These are phyloP conservation scores for Tuber melanosporum DNA, from an alignment of 495 filamentous ascomycete genomes.

Conservation along the genomic window DNA sequence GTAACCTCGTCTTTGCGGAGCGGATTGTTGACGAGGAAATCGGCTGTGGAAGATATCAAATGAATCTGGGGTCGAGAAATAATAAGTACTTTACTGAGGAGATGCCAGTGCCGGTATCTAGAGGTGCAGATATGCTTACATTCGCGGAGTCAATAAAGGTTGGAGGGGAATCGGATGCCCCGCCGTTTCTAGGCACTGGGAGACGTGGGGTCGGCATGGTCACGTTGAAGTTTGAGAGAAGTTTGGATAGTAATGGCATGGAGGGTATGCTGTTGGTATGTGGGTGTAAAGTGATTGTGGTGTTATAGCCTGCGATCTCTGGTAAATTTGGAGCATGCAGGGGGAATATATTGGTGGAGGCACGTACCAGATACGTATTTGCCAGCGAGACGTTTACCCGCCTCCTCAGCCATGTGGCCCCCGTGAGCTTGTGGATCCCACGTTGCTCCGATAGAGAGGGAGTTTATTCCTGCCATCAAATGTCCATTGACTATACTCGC, in stretches of 20 bases:
- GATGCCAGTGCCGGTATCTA: slow-evolving; percentile 46
- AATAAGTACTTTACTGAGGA: not conserved
- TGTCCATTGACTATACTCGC: slow-evolving; percentile 56
- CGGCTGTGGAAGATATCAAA: slow-evolving; percentile 75
- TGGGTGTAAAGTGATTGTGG: slow-evolving; percentile 62
- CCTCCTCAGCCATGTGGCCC: slow-evolving; percentile 53
- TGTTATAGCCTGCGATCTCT: slow-evolving; percentile 57
- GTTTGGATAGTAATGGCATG: slow-evolving; percentile 63
- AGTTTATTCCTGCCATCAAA: slow-evolving; percentile 63
- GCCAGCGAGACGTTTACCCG: slow-evolving; percentile 68
- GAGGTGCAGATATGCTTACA: slow-evolving; percentile 74
- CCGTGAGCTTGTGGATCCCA: slow-evolving; percentile 65
- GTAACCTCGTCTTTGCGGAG: slow-evolving; percentile 62
- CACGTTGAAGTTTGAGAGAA: slow-evolving; percentile 61
- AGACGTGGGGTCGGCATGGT: slow-evolving; percentile 65
- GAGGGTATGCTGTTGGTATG: slow-evolving; percentile 66
- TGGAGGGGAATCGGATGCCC: slow-evolving; percentile 46
- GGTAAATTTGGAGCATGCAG: not conserved
- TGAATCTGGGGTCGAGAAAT: slow-evolving; percentile 52
- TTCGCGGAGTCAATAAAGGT: slow-evolving; percentile 80
- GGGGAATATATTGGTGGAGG: not conserved
- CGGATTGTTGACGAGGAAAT: slow-evolving; percentile 77
- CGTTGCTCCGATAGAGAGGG: slow-evolving; percentile 57
- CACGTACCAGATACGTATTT: slow-evolving; percentile 73
- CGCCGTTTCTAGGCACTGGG: slow-evolving; percentile 43